Percentiles rank a stretch among this genome's conserved stretches.
Conservation (phyloP, 768 basidiomycete genomes). For the Kwoniella newhampshirensis region DNA sequence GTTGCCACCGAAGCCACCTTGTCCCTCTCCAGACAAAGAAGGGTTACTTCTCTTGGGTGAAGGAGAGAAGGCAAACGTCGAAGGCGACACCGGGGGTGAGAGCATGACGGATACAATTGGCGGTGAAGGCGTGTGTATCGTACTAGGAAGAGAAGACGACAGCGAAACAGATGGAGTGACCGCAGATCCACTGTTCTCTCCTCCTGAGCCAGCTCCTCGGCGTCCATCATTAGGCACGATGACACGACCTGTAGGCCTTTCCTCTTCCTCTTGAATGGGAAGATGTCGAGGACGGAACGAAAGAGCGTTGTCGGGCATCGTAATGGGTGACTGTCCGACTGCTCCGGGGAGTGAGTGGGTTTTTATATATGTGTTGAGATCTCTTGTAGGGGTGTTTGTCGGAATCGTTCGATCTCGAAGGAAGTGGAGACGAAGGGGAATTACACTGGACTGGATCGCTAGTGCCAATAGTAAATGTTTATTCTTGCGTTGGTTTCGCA, state of each 20-base stretch:
- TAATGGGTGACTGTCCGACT: not conserved
- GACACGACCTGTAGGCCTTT: conserved; percentile 22
- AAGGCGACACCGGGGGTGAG: conserved; percentile 21
- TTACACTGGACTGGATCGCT: no score
- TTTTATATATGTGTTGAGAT: no score
- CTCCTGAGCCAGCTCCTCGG: not conserved
- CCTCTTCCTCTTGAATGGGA: conserved; percentile 34
- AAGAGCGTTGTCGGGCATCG: conserved; percentile 20
- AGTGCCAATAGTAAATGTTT: no score
- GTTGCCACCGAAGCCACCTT: not conserved
- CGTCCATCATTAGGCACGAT: conserved; percentile 16
- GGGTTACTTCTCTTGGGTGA: conserved; percentile 5
- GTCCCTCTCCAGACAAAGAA: not conserved
- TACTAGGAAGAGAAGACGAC: conserved; percentile 1
- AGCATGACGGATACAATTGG: not conserved
- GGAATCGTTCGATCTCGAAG: no score
- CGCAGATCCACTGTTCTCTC: no score
- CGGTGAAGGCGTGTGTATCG: not conserved
- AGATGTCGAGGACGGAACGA: conserved; percentile 36
- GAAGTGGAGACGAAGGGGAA: no score
- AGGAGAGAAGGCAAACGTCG: conserved; percentile 11
- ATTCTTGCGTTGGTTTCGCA: no score
- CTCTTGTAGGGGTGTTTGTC: no score
- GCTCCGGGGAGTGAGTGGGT: no score
- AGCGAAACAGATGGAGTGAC: conserved; percentile 1